Evolutionary conservation across 192 early-diverging fungal species (phyloP).

Genomic region (Chytriomyces sp.): DNA sequence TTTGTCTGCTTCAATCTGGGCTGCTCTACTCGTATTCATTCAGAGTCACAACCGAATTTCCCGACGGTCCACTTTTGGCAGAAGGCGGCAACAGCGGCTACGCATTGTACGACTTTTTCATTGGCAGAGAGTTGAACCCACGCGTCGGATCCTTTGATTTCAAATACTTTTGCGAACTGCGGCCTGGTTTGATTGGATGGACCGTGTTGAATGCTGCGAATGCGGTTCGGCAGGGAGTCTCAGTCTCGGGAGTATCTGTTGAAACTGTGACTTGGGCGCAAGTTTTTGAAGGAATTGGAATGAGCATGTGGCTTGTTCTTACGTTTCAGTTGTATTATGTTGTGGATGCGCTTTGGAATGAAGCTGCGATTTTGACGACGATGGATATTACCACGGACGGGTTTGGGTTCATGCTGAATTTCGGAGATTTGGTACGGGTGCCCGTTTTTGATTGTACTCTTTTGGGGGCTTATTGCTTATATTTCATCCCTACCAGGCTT

Average conservation of each 20-base stretch:
- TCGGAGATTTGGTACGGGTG: constrained; percentile 45
- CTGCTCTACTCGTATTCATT: constrained; percentile 74
- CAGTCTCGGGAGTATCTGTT: background rate
- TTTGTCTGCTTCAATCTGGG: constrained; percentile 67
- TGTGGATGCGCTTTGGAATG: constrained; percentile 82
- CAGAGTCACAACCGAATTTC: constrained; percentile 48
- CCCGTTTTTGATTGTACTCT: background rate
- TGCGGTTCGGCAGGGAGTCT: constrained; percentile 69
- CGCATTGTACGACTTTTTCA: constrained; percentile 90
- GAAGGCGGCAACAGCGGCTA: constrained; percentile 92
- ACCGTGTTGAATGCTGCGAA: constrained; percentile 76
- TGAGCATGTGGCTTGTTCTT: constrained; percentile 77
- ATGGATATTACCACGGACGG: constrained; percentile 99
- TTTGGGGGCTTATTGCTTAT: no score
- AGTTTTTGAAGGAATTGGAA: constrained; percentile 55
- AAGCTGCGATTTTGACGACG: constrained; percentile 86
- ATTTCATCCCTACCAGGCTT: constrained; percentile 67
- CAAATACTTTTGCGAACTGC: constrained; percentile 92
- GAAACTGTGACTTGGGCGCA: background rate
- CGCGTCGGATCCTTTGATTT: constrained; percentile 78
- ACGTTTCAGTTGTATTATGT: constrained; percentile 84
- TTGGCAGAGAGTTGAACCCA: constrained; percentile 96
- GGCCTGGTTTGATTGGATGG: constrained; percentile 94
- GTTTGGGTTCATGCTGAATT: constrained; percentile 74
- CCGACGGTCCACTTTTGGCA: constrained; percentile 60